phyloP scores from a whole-genome alignment of 768 basidiomycete genomes.

The Russula sp. region DNA sequence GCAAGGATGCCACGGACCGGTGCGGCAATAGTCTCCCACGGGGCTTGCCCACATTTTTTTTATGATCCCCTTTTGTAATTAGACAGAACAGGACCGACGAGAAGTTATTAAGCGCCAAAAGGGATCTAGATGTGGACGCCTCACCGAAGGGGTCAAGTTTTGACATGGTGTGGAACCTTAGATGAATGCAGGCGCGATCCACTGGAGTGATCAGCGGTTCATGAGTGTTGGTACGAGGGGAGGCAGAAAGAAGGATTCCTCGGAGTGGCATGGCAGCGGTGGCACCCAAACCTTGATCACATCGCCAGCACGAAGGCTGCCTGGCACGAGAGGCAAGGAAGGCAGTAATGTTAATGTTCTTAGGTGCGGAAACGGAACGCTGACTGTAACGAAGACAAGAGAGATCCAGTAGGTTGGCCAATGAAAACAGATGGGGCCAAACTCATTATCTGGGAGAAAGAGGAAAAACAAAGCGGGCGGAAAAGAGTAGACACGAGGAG shows the following conservation, averaged over 20 bases:
- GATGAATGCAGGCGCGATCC: slow-evolving; percentile 8
- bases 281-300: slow-evolving; percentile 19
- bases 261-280: slow-evolving; percentile 8
- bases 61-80: slow-evolving; percentile 4
- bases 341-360: slow-evolving; percentile 4
- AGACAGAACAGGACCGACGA: not conserved
- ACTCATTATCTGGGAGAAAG: slow-evolving; percentile 3
- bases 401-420: slow-evolving; percentile 4
- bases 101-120: not conserved
- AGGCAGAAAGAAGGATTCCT: not conserved
- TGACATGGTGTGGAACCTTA: slow-evolving; percentile 2
- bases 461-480: slow-evolving; percentile 6
- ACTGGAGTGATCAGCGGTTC: slow-evolving; percentile 14
- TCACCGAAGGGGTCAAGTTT: slow-evolving; percentile 3
- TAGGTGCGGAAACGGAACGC: slow-evolving; percentile 9
- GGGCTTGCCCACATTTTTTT: too few species aligned
- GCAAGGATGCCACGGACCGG: not conserved
- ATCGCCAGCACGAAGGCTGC: slow-evolving; percentile 11
- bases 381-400: slow-evolving; percentile 12
- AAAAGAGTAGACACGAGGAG: slow-evolving; percentile 9
- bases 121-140: slow-evolving; percentile 1
- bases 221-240: slow-evolving; percentile 5
- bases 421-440: not conserved
- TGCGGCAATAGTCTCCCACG: slow-evolving; percentile 3
- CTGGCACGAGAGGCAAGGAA: slow-evolving; percentile 7